phyloP scores from a whole-genome alignment of 305 asterid genomes.

The Fraxinus platypoda region DNA sequence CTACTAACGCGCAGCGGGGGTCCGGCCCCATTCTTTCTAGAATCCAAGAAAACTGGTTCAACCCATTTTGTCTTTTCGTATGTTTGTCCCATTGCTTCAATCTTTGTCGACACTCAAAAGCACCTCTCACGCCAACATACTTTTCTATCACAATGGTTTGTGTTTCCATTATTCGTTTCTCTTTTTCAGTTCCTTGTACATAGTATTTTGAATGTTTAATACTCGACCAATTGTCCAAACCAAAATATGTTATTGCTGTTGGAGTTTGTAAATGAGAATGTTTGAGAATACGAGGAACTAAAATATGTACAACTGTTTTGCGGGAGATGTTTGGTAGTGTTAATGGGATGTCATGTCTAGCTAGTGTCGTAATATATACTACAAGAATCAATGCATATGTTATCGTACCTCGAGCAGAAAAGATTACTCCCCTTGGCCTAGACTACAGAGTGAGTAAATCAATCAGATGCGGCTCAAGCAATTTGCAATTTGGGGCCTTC shows the following conservation, averaged over 20 bases:
- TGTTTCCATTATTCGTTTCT: neutral
- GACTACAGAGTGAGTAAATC: neutral
- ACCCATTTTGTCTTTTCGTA: constrained; percentile 41
- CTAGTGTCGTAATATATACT: neutral
- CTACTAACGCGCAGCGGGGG: constrained; percentile 3
- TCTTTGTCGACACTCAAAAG: constrained; percentile 28
- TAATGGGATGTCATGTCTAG: neutral
- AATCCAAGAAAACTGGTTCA: constrained; percentile 5
- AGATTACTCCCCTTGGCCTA: neutral
- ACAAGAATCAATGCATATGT: neutral
- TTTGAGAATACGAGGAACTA: neutral
- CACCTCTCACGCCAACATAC: constrained; percentile 3
- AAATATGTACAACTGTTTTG: neutral
- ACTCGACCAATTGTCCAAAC: neutral
- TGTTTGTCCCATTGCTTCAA: constrained; percentile 38
- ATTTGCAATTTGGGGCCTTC: neutral
- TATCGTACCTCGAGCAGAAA: neutral
- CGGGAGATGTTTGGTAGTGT: neutral
- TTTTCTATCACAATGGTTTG: neutral
- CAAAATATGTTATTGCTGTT: neutral
- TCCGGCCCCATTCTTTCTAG: neutral
- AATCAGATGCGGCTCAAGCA: neutral
- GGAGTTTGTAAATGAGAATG: neutral
- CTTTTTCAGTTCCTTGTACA: neutral
- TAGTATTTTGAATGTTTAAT: neutral